phyloP scores from a whole-genome alignment of 805 yeast species.

The Saturnispora bothae region DNA sequence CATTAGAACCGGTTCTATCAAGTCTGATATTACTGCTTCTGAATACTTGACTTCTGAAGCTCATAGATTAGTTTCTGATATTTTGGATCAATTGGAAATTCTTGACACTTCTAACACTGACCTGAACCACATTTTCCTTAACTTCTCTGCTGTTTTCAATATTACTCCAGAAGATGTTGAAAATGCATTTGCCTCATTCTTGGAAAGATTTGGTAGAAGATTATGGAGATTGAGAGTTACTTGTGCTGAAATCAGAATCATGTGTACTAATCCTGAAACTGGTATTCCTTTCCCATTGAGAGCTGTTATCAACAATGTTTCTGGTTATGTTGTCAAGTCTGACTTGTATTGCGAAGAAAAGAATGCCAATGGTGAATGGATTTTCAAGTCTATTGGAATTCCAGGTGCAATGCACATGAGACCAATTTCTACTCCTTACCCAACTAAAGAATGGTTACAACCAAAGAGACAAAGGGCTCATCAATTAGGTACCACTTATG shows the following conservation, averaged over 20 bases:
- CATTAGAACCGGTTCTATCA: conserved; percentile 88
- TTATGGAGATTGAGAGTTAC: conserved; percentile 95
- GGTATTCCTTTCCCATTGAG: conserved; percentile 92
- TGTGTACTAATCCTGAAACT: conserved; percentile 79
- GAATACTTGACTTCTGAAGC: conserved; percentile 95
- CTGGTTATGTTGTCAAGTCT: conserved; percentile 94
- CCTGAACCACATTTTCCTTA: conserved; percentile 92
- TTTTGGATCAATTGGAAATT: conserved; percentile 88
- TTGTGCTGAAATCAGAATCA: conserved; percentile 94
- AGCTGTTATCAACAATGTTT: conserved; percentile 90
- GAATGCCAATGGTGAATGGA: conserved; percentile 91
- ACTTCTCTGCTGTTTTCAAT: conserved; percentile 91
- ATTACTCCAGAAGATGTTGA: conserved; percentile 93
- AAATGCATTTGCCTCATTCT: conserved; percentile 94
- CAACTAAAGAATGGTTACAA: conserved; percentile 95
- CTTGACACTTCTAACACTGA: conserved; percentile 93
- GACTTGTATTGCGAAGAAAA: conserved; percentile 92
- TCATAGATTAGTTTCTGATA: conserved; percentile 90
- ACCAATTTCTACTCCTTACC: conserved; percentile 91
- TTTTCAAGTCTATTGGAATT: conserved; percentile 86
- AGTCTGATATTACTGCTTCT: conserved; percentile 85
- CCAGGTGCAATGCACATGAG: conserved; percentile 98
- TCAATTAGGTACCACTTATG: conserved; percentile 95
- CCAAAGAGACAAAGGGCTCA: conserved; percentile 99
- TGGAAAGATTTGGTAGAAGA: conserved; percentile 95